Conservation (phyloP, 805 yeast species). For the Maudiozyma bulderi region DNA sequence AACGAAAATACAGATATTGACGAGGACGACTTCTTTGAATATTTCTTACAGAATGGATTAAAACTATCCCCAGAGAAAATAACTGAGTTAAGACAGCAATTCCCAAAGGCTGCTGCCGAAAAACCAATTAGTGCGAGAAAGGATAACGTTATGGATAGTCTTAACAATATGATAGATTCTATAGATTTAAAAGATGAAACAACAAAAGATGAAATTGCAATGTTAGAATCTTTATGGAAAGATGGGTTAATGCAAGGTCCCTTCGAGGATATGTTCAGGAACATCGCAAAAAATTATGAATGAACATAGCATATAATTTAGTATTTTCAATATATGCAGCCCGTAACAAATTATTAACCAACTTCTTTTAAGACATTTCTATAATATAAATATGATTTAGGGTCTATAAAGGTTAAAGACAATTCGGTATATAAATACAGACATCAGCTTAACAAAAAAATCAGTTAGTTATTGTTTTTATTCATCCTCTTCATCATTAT, state of each 20-base stretch:
- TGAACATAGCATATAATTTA: too few relatives aligned
- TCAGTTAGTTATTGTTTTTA: background rate
- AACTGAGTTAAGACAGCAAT: constrained; percentile 26
- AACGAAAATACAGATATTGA: constrained; percentile 37
- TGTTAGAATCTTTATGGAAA: background rate
- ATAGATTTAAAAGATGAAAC: background rate
- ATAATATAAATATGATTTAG: background rate
- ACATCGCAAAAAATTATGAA: too few relatives aligned
- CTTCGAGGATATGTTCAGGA: too few relatives aligned
- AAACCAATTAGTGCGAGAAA: constrained; percentile 4
- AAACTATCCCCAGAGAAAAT: constrained; percentile 39
- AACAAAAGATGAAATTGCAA: background rate
- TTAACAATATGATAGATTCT: background rate
- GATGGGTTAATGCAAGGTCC: too few relatives aligned
- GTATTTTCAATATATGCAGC: too few relatives aligned
- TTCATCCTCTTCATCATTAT: background rate
- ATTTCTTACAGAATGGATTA: constrained; percentile 45
- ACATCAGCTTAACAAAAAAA: too few relatives aligned
- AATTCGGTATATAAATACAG: background rate
- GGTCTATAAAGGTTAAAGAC: background rate
- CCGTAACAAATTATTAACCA: too few relatives aligned
- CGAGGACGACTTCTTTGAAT: constrained; percentile 65
- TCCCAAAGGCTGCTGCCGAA: constrained; percentile 10
- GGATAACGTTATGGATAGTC: background rate
- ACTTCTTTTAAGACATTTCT: too few relatives aligned